Conservation (phyloP, 345 rosid species). For the Eucalyptus rudis region DNA sequence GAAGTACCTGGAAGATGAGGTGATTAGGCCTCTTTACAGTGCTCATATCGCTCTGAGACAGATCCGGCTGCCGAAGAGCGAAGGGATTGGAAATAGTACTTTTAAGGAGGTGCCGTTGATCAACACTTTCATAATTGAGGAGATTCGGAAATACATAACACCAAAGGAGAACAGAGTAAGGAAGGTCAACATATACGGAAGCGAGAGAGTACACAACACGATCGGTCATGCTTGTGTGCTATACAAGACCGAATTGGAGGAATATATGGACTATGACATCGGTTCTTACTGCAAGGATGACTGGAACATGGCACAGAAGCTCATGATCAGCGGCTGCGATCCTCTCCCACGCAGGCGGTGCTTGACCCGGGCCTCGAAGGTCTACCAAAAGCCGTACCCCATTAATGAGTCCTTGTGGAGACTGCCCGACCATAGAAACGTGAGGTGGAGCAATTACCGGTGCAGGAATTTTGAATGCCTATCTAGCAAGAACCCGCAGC, state of each 20-base stretch:
- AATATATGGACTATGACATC: slow-evolving; percentile 82
- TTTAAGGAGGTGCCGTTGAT: slow-evolving; percentile 62
- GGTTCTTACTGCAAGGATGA: slow-evolving; percentile 81
- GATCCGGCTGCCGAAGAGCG: slow-evolving; percentile 41
- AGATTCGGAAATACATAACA: slow-evolving; percentile 64
- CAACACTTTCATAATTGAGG: slow-evolving; percentile 51
- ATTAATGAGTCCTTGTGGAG: slow-evolving; percentile 85
- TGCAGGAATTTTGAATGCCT: slow-evolving; percentile 65
- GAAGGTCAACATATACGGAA: slow-evolving; percentile 63
- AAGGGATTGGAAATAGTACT: slow-evolving; percentile 11
- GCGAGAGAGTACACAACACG: slow-evolving; percentile 49
- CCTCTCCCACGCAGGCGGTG: slow-evolving; percentile 80
- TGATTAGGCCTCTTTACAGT: slow-evolving; percentile 48
- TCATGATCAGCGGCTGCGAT: slow-evolving; percentile 63
- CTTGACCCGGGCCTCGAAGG: slow-evolving; percentile 75
- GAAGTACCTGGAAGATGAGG: slow-evolving; percentile 58
- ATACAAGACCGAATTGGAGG: slow-evolving; percentile 58
- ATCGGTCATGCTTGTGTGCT: slow-evolving; percentile 72
- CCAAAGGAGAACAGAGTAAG: slow-evolving; percentile 55
- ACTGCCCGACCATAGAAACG: slow-evolving; percentile 67
- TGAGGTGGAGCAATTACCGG: slow-evolving; percentile 67
- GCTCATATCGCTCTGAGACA: slow-evolving; percentile 66
- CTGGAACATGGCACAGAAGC: slow-evolving; percentile 76
- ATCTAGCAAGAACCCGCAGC: slow-evolving; percentile 42
- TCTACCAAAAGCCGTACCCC: slow-evolving; percentile 59